Conservation (phyloP, 2,329 filamentous ascomycete species). For the Colletotrichum nymphaeae region DNA sequence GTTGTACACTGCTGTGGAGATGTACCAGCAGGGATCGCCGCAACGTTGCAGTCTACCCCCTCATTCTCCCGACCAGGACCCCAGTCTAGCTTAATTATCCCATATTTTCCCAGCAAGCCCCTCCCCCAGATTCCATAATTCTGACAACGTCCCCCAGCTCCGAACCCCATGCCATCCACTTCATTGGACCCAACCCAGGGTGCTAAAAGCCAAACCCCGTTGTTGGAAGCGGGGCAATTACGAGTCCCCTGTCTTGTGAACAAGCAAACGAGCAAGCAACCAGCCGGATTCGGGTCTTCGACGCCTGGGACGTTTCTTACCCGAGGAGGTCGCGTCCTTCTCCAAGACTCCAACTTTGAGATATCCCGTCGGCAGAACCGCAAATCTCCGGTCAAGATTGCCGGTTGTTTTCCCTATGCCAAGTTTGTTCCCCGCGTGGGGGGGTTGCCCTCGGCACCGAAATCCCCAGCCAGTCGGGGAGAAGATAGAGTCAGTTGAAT, state of each 20-base stretch:
- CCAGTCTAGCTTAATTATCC: background rate
- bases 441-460: conserved; percentile 12
- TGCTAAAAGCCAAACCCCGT: background rate
- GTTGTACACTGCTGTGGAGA: too few species aligned
- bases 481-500: background rate
- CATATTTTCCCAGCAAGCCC: background rate
- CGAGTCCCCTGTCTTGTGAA: background rate
- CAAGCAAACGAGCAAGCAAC: background rate
- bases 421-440: background rate
- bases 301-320: background rate
- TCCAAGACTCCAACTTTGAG: background rate
- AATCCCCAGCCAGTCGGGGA: background rate
- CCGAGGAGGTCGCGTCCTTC: background rate
- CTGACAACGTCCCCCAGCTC: background rate
- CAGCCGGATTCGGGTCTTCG: background rate
- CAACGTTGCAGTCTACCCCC: conserved; percentile 2
- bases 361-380: background rate
- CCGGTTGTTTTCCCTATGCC: background rate
- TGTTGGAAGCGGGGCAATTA: background rate
- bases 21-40: background rate
- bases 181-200: background rate
- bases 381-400: background rate
- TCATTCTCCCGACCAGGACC: background rate
- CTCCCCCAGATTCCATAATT: background rate
- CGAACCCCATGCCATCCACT: conserved; percentile 25